phyloP scores from a whole-genome alignment of 192 early-diverging fungal genomes.

The Radiomyces spectabilis region DNA sequence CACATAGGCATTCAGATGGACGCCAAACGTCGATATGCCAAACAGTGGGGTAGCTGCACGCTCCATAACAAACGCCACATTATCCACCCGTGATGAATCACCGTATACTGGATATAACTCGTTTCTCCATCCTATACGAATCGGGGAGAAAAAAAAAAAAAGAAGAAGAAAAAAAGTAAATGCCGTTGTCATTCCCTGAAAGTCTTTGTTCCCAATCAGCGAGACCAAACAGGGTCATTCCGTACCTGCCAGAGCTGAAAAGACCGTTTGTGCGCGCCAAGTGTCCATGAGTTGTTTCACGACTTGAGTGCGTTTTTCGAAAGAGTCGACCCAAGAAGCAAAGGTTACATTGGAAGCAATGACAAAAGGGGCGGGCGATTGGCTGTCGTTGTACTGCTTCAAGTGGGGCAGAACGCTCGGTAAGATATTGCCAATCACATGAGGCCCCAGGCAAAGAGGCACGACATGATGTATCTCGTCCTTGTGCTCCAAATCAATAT shows the following conservation, averaged over 20 bases:
- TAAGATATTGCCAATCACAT: slow-evolving; percentile 35
- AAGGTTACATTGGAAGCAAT: slow-evolving; percentile 32
- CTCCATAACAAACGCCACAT: slow-evolving; percentile 62
- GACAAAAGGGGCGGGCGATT: slow-evolving; percentile 26
- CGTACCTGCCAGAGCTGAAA: slow-evolving; percentile 2
- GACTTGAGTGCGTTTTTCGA: slow-evolving; percentile 19
- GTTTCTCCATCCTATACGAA: slow-evolving; percentile 75
- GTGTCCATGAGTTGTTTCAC: slow-evolving; percentile 29
- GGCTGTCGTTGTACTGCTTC: slow-evolving; percentile 25
- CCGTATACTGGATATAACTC: slow-evolving; percentile 83
- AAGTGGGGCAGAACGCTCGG: slow-evolving; percentile 16
- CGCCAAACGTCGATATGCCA: slow-evolving; percentile 82
- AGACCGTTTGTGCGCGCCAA: slow-evolving; percentile 28
- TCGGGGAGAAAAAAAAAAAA: too few relatives aligned
- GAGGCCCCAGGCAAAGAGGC: slow-evolving; percentile 26
- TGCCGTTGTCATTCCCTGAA: too few relatives aligned
- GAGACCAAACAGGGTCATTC: not conserved
- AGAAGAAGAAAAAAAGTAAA: too few relatives aligned
- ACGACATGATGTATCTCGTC: slow-evolving; percentile 11
- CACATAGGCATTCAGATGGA: slow-evolving; percentile 81
- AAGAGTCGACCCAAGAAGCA: slow-evolving; percentile 17
- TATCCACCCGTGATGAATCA: slow-evolving; percentile 10
- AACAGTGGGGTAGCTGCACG: slow-evolving; percentile 71
- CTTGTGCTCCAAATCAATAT: not conserved
- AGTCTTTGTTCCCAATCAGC: too few relatives aligned